Percentiles rank a stretch among this genome's conserved stretches.
Conservation (phyloP, 768 basidiomycete genomes). For the Phallus indusiatus region DNA sequence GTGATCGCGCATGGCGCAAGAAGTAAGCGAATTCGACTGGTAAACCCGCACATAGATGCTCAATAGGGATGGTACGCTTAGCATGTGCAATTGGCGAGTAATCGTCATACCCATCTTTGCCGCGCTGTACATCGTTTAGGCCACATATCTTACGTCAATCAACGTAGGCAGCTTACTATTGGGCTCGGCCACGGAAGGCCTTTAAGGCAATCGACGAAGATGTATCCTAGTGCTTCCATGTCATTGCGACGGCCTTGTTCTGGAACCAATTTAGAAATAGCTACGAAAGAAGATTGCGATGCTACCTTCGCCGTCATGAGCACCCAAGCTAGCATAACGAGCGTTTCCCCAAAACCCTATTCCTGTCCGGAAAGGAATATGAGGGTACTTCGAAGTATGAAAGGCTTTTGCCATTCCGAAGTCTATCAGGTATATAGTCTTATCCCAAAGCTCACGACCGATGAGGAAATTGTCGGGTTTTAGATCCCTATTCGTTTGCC, state of each 20-base stretch:
- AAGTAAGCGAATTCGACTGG: conserved; percentile 5
- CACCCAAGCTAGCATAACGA: conserved; percentile 5
- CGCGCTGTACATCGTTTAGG: neutral
- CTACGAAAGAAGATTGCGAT: neutral
- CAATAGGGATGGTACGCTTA: neutral
- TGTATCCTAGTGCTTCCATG: conserved; percentile 8
- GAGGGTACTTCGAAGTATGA: neutral
- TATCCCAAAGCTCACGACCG: conserved; percentile 7
- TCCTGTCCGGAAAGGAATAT: conserved; percentile 3
- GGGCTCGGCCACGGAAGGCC: conserved; percentile 6
- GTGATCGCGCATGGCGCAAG: neutral
- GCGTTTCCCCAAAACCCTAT: conserved; percentile 8
- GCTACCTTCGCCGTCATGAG: conserved; percentile 7
- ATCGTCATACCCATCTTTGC: conserved; percentile 2
- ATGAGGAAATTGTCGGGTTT: conserved; percentile 10
- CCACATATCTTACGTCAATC: neutral
- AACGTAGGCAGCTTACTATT: neutral
- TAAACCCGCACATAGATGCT: conserved; percentile 1
- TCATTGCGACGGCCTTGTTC: conserved; percentile 8
- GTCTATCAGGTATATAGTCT: conserved; percentile 9
- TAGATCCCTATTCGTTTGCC: neutral
- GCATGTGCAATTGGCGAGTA: conserved; percentile 3
- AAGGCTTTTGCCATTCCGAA: conserved; percentile 9
- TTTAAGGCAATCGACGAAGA: conserved; percentile 7
- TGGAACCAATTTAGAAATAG: neutral